A percentile compares a stretch with the other conserved stretches of the same genome.
These are phyloP conservation scores for Quercus tomentella DNA, from an alignment of 331 rosid species.

Conservation along the genomic window DNA sequence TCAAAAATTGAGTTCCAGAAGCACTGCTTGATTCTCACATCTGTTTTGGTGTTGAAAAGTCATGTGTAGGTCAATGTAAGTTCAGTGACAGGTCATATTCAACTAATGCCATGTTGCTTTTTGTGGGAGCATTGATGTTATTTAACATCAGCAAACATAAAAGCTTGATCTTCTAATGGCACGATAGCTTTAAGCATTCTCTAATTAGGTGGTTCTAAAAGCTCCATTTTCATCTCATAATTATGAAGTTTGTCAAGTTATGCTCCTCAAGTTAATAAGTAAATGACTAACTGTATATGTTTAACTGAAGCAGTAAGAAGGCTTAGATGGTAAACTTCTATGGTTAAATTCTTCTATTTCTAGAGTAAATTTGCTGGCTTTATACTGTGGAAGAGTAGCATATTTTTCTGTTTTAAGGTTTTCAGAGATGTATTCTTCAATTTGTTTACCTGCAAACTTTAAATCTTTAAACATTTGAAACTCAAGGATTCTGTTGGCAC, in stretches of 20 bases:
- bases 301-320: background rate
- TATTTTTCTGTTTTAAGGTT: background rate
- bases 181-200: too few species aligned
- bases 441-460: background rate
- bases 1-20: too few species aligned
- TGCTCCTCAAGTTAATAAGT: background rate
- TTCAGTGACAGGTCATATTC: background rate
- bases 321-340: background rate
- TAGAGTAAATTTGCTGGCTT: background rate
- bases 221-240: background rate
- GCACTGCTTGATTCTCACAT: too few species aligned
- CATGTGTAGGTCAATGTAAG: background rate
- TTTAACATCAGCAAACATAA: too few species aligned
- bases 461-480: conserved; percentile 1
- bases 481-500: conserved; percentile 21
- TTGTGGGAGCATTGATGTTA: too few species aligned
- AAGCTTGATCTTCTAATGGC: too few species aligned
- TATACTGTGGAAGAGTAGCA: background rate
- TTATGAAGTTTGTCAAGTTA: background rate
- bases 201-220: too few species aligned
- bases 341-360: background rate
- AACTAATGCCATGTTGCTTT: too few species aligned
- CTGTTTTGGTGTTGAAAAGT: background rate
- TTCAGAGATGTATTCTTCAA: background rate
- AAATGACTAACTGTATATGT: background rate